Evolutionary conservation across 1,139 yeast species (phyloP).

Genomic region (Debaryomycetaceae sp.): DNA sequence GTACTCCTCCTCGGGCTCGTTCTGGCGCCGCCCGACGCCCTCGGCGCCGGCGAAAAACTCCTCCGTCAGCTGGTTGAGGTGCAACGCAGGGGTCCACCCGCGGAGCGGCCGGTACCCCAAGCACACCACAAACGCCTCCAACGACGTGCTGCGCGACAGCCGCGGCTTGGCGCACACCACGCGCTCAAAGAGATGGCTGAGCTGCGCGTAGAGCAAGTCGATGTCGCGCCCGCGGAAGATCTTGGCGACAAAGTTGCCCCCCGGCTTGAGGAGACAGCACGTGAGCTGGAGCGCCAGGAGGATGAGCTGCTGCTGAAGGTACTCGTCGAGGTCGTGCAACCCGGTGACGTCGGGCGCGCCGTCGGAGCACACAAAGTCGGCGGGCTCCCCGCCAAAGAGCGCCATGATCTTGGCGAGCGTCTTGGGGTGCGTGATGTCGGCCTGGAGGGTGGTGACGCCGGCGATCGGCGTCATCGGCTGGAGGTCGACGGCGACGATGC

Average conservation of each 20-base stretch:
- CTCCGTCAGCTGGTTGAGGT: slow-evolving; percentile 62
- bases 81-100: slow-evolving; percentile 73
- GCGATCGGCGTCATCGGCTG: slow-evolving; percentile 97
- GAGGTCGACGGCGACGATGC: slow-evolving; percentile 88
- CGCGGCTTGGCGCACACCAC: slow-evolving; percentile 96
- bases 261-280: slow-evolving; percentile 79
- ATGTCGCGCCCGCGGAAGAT: slow-evolving; percentile 94
- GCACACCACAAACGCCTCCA: slow-evolving; percentile 93
- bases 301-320: slow-evolving; percentile 90
- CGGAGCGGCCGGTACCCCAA: slow-evolving; percentile 76
- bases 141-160: slow-evolving; percentile 87
- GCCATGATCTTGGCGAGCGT: slow-evolving; percentile 73
- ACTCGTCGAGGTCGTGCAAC: slow-evolving; percentile 91
- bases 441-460: slow-evolving; percentile 85
- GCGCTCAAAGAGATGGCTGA: slow-evolving; percentile 75
- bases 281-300: slow-evolving; percentile 88
- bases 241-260: slow-evolving; percentile 93
- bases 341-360: slow-evolving; percentile 99
- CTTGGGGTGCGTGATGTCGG: slow-evolving; percentile 94
- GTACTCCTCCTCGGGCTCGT: slow-evolving; percentile 36
- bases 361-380: slow-evolving; percentile 93
- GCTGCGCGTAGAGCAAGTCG: slow-evolving; percentile 83
- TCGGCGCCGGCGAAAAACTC: slow-evolving; percentile 73
- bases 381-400: slow-evolving; percentile 84
- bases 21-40: slow-evolving; percentile 52